Evolutionary conservation across 2,329 filamentous ascomycete species (phyloP).

Genomic region (Penicillium hesseltinei): DNA sequence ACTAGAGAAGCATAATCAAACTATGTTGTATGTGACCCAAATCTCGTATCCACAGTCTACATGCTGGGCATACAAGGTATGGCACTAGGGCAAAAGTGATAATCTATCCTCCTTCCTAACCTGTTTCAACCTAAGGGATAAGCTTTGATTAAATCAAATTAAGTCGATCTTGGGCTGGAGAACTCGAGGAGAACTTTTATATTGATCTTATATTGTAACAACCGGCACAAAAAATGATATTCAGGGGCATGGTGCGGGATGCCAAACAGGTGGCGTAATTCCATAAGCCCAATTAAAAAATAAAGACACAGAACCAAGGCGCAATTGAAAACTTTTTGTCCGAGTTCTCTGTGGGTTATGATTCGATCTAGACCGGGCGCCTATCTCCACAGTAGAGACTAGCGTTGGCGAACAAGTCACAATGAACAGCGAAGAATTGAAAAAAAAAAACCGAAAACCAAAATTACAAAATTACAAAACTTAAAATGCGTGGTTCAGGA

Average conservation of each 20-base stretch:
- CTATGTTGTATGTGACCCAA: neutral
- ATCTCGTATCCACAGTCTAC: conserved; percentile 4
- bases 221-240: neutral
- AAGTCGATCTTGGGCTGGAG: neutral
- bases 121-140: neutral
- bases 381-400: neutral
- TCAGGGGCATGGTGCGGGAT: conserved; percentile 2
- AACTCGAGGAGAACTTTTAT: neutral
- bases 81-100: neutral
- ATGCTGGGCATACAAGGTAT: neutral
- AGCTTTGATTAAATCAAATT: conserved; percentile 1
- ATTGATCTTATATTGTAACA: neutral
- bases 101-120: conserved; percentile 3
- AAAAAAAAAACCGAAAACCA: neutral
- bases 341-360: neutral
- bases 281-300: neutral
- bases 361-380: conserved; percentile 8
- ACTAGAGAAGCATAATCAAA: neutral
- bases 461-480: neutral
- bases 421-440: neutral
- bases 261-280: conserved; percentile 3
- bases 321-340: neutral
- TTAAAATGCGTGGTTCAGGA: neutral
- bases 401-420: conserved; percentile 2
- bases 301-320: neutral